These are phyloP conservation scores for Ceratocystis harringtonii DNA, from an alignment of 2,329 filamentous ascomycete species.

Conservation along the genomic window DNA sequence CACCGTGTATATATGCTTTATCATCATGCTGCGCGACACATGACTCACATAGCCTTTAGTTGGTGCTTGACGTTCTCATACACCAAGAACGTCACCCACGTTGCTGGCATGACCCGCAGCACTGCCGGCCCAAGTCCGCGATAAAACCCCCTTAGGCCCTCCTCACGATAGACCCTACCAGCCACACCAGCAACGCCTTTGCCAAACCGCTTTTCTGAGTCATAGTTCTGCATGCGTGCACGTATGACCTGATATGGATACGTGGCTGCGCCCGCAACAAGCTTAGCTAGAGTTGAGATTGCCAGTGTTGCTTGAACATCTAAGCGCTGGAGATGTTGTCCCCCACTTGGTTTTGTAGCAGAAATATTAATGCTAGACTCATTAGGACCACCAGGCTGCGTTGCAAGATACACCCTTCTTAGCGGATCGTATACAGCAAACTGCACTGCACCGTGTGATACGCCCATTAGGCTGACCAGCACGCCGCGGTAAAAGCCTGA, in stretches of 20 bases:
- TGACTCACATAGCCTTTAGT: slow-evolving; percentile 30
- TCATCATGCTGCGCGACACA: too few relatives aligned
- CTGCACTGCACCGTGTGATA: slow-evolving; percentile 84
- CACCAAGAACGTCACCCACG: slow-evolving; percentile 90
- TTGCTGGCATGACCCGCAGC: slow-evolving; percentile 82
- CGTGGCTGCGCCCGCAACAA: slow-evolving; percentile 75
- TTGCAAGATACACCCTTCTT: slow-evolving; percentile 39
- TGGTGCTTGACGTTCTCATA: slow-evolving; percentile 85
- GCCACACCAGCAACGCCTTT: slow-evolving; percentile 57
- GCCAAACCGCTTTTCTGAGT: slow-evolving; percentile 60
- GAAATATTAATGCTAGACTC: slow-evolving; percentile 6
- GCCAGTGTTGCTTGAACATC: slow-evolving; percentile 61
- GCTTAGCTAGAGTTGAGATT: slow-evolving; percentile 66
- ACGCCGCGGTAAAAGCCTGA: slow-evolving; percentile 79
- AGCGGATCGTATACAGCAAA: slow-evolving; percentile 83
- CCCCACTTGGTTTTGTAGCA: slow-evolving; percentile 8
- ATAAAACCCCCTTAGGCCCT: slow-evolving; percentile 76
- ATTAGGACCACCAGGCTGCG: slow-evolving; percentile 23
- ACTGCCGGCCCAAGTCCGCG: slow-evolving; percentile 79
- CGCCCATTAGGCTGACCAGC: slow-evolving; percentile 66
- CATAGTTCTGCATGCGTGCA: slow-evolving; percentile 76
- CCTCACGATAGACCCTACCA: slow-evolving; percentile 57
- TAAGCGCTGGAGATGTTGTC: slow-evolving; percentile 17
- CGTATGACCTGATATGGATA: slow-evolving; percentile 93
- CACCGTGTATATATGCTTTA: too few relatives aligned